phyloP scores from a whole-genome alignment of 768 basidiomycete species.

The Psilocybe sp. region DNA sequence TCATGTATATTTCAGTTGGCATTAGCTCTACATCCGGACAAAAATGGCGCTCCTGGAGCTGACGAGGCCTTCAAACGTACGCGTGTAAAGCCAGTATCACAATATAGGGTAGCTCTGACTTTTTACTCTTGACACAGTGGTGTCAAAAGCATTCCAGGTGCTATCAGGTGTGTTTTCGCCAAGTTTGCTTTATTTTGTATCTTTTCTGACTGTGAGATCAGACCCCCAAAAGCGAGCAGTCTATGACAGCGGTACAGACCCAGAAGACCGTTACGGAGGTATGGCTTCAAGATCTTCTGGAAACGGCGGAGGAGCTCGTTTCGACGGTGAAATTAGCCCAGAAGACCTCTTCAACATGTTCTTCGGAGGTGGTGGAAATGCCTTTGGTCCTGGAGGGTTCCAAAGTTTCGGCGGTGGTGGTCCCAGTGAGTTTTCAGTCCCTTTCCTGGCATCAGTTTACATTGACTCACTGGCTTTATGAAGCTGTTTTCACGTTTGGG shows the following conservation, averaged over 20 bases:
- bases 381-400: slow-evolving; percentile 41
- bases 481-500: slow-evolving; percentile 77
- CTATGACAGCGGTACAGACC: slow-evolving; percentile 86
- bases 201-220: slow-evolving; percentile 17
- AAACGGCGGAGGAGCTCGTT: slow-evolving; percentile 42
- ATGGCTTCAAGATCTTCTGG: slow-evolving; percentile 55
- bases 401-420: slow-evolving; percentile 50
- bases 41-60: slow-evolving; percentile 95
- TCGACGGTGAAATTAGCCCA: slow-evolving; percentile 86
- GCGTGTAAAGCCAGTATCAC: slow-evolving; percentile 18
- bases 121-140: slow-evolving; percentile 54
- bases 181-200: background rate
- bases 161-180: slow-evolving; percentile 59
- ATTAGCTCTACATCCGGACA: slow-evolving; percentile 86
- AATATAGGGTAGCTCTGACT: slow-evolving; percentile 6
- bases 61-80: slow-evolving; percentile 97
- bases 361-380: slow-evolving; percentile 69
- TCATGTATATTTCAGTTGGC: slow-evolving; percentile 57
- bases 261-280: slow-evolving; percentile 77
- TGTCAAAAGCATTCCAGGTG: slow-evolving; percentile 96
- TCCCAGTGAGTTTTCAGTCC: slow-evolving; percentile 36
- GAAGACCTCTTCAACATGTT: slow-evolving; percentile 99
- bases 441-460: background rate
- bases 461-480: slow-evolving; percentile 5
- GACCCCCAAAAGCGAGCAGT: slow-evolving; percentile 89